phyloP scores from a whole-genome alignment of 495 filamentous ascomycete genomes.

The Talaromyces wortmannii region DNA sequence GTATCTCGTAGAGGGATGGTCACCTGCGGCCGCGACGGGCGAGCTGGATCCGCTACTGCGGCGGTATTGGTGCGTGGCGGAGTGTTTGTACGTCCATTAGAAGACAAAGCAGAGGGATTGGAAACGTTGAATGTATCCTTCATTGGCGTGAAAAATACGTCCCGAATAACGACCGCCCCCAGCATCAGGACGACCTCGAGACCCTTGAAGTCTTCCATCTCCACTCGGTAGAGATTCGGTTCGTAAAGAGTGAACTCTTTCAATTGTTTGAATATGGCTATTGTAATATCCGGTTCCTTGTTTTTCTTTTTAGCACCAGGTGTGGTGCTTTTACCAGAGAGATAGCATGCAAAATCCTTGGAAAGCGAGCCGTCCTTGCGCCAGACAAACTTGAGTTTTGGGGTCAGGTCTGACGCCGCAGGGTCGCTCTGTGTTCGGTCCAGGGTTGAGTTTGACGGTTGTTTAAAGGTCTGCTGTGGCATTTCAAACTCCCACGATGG shows the following conservation, averaged over 20 bases:
- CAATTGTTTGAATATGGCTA: slow-evolving; percentile 67
- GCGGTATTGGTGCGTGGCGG: slow-evolving; percentile 4
- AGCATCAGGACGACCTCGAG: slow-evolving; percentile 85
- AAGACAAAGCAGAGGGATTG: slow-evolving; percentile 21
- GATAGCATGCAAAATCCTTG: slow-evolving; percentile 73
- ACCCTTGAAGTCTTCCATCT: slow-evolving; percentile 92
- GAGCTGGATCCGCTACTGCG: neutral
- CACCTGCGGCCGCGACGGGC: neutral
- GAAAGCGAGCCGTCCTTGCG: slow-evolving; percentile 82
- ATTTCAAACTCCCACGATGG: slow-evolving; percentile 89
- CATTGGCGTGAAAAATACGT: slow-evolving; percentile 68
- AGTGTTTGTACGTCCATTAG: neutral
- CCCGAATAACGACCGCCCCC: slow-evolving; percentile 74
- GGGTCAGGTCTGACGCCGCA: slow-evolving; percentile 59
- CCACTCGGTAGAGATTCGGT: slow-evolving; percentile 81
- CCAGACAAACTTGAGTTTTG: slow-evolving; percentile 83
- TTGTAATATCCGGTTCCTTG: slow-evolving; percentile 89
- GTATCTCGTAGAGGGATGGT: slow-evolving; percentile 10
- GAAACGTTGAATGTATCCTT: slow-evolving; percentile 73
- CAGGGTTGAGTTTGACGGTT: slow-evolving; percentile 66
- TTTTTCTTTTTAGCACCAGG: slow-evolving; percentile 62
- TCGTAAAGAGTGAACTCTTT: slow-evolving; percentile 82
- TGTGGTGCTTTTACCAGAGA: slow-evolving; percentile 65
- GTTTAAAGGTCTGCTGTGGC: slow-evolving; percentile 76
- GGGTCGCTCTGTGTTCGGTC: slow-evolving; percentile 71